A percentile compares a stretch with the other conserved stretches of the same genome.
Conservation (phyloP, 768 basidiomycete species). For the Russula olivacea region DNA sequence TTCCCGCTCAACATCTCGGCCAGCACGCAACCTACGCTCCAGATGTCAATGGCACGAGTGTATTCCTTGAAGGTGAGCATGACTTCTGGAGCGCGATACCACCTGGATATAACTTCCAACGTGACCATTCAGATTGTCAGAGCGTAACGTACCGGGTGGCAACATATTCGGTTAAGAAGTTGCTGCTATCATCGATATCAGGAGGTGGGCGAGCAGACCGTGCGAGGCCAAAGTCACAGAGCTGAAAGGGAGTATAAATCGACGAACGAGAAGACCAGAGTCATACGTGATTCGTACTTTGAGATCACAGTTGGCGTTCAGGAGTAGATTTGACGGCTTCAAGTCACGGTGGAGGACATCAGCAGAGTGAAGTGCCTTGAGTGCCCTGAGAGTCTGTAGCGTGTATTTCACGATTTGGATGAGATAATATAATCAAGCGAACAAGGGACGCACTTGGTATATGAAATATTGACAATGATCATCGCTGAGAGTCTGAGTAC, state of each 20-base stretch:
- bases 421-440: neutral
- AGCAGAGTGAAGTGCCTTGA: conserved; percentile 93
- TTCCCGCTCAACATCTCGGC: conserved; percentile 93
- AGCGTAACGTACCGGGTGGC: conserved; percentile 63
- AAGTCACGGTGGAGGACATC: conserved; percentile 94
- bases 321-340: conserved; percentile 90
- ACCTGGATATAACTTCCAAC: conserved; percentile 39
- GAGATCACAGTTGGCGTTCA: conserved; percentile 96
- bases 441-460: conserved; percentile 61
- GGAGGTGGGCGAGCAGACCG: conserved; percentile 71
- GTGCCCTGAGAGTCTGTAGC: conserved; percentile 74
- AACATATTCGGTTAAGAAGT: conserved; percentile 91
- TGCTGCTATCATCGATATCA: conserved; percentile 69
- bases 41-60: conserved; percentile 80
- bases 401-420: neutral
- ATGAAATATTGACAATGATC: conserved; percentile 98
- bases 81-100: conserved; percentile 97
- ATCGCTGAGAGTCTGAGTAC: conserved; percentile 89
- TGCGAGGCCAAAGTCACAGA: conserved; percentile 86
- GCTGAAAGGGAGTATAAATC: conserved; percentile 34
- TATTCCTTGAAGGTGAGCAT: conserved; percentile 99
- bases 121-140: conserved; percentile 18
- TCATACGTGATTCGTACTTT: conserved; percentile 48
- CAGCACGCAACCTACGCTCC: conserved; percentile 81
- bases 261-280: neutral